phyloP scores from a whole-genome alignment of 2,329 filamentous ascomycete genomes.

The Exophiala bonariae region DNA sequence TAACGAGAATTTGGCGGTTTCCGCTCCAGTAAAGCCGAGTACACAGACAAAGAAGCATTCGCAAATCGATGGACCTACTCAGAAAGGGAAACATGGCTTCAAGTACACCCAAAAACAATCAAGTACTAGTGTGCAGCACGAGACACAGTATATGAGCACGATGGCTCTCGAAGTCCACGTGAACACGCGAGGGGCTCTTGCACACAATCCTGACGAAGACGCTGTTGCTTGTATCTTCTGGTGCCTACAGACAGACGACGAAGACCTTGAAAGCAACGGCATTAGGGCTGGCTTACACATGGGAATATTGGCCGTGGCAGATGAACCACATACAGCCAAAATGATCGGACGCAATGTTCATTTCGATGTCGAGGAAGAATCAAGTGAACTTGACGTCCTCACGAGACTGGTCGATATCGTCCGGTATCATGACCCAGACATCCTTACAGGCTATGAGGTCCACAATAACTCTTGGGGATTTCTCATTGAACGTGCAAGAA shows the following conservation, averaged over 20 bases:
- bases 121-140: conserved; percentile 75
- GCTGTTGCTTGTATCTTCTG: conserved; percentile 88
- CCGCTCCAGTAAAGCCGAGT: conserved; percentile 12
- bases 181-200: conserved; percentile 76
- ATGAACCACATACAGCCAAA: conserved; percentile 58
- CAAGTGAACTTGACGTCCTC: conserved; percentile 80
- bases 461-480: conserved; percentile 95
- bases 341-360: conserved; percentile 63
- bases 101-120: conserved; percentile 79
- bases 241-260: conserved; percentile 77
- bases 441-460: conserved; percentile 92
- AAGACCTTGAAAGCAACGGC: conserved; percentile 45
- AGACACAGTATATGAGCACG: conserved; percentile 91
- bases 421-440: conserved; percentile 79
- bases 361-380: conserved; percentile 70
- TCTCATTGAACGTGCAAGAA: conserved; percentile 80
- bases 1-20: neutral
- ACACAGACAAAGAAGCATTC: conserved; percentile 51
- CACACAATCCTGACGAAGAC: conserved; percentile 88
- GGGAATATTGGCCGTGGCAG: conserved; percentile 73
- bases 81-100: conserved; percentile 76
- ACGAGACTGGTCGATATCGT: conserved; percentile 86
- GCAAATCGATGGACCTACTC: conserved; percentile 87
- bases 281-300: conserved; percentile 52
- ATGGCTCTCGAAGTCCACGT: conserved; percentile 94